A percentile compares a stretch with the other conserved stretches of the same genome.
phyloP scores from a whole-genome alignment of 2,329 filamentous ascomycete genomes.

The Pyrenophora teres region DNA sequence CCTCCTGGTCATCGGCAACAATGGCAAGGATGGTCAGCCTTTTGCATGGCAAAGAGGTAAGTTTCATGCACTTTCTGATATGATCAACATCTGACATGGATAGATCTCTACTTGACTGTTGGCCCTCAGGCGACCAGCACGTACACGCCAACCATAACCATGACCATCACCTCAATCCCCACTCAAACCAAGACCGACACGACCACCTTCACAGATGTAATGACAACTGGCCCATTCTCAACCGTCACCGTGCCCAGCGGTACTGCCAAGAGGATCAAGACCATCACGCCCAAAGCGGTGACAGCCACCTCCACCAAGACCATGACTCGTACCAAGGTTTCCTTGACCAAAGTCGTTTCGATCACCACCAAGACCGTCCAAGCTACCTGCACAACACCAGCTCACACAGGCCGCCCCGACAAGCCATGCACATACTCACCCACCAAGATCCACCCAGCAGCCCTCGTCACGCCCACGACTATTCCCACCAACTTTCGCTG shows the following conservation, averaged over 20 bases:
- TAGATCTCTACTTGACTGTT: slow-evolving; percentile 42
- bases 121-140: slow-evolving; percentile 41
- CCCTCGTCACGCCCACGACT: slow-evolving; percentile 34
- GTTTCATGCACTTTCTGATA: slow-evolving; percentile 21
- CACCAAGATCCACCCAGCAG: slow-evolving; percentile 39
- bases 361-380: slow-evolving; percentile 44
- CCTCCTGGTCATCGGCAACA: slow-evolving; percentile 53
- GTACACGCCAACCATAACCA: slow-evolving; percentile 41
- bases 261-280: slow-evolving; percentile 41
- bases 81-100: slow-evolving; percentile 1
- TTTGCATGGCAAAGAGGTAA: slow-evolving; percentile 54
- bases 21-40: slow-evolving; percentile 48
- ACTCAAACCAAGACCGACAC: slow-evolving; percentile 29
- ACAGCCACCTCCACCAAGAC: slow-evolving; percentile 33
- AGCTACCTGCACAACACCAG: slow-evolving; percentile 46
- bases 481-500: slow-evolving; percentile 29
- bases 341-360: slow-evolving; percentile 31
- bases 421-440: slow-evolving; percentile 45
- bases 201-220: slow-evolving; percentile 30
- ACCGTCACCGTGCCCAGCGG: slow-evolving; percentile 41
- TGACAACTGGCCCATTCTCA: slow-evolving; percentile 33
- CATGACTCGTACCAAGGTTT: slow-evolving; percentile 34
- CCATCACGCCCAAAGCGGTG: slow-evolving; percentile 36
- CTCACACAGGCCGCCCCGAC: slow-evolving; percentile 35
- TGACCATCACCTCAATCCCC: slow-evolving; percentile 37